Base-by-base conservation (phyloP, 2,329 filamentous ascomycete species). In the Sporothrix pallida region DNA sequence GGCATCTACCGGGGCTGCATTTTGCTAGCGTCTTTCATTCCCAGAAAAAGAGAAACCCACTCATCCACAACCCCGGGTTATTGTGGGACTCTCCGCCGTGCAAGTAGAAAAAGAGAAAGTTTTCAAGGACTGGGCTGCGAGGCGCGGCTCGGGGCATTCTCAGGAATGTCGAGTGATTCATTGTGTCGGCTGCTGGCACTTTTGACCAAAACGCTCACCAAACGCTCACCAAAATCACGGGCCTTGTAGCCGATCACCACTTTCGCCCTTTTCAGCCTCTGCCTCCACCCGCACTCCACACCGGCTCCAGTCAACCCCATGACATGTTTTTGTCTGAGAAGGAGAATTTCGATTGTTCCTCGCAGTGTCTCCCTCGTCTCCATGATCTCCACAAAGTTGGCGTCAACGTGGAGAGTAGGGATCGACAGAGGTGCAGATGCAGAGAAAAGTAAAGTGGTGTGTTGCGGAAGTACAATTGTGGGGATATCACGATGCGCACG, bases 371-470 rank as follows among this genome's bases (percentile, higher is more conserved):
- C 50, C 46, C 10, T 48, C 12, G 15, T 48, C 46, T 48, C 52
- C 52, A 54, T 54, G 17, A 54, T 8, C 52, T 56, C 54, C 54
- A 56, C 54, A 56, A 56, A 56, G 54, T 56, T 20, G 23, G 26
- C 26, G 9, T 20, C 10, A 52, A 12, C 50, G 15, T 52, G 50
- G 50, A n/a, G 50, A n/a, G 50, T 52, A 12, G 50, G n/a, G 50
- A n/a, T 52, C 31, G 31, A 37, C 31, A 7, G 31, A 37, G 2
- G 31, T 37, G 31, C 31, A 37, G 31, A 7, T 37, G 31, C 31
- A 37, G 31, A 37, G 4, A 37, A 37, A 37, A 37, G 31, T 37
- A 37, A 37, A 37, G 31, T 37, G 31, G 31, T 37, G 31, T 26
- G 31, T 37, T 37, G 31, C 31, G 31, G 31, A 37, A 37, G 31